Conservation (phyloP, 2,329 filamentous ascomycete genomes). For the Trichophyton equinum region DNA sequence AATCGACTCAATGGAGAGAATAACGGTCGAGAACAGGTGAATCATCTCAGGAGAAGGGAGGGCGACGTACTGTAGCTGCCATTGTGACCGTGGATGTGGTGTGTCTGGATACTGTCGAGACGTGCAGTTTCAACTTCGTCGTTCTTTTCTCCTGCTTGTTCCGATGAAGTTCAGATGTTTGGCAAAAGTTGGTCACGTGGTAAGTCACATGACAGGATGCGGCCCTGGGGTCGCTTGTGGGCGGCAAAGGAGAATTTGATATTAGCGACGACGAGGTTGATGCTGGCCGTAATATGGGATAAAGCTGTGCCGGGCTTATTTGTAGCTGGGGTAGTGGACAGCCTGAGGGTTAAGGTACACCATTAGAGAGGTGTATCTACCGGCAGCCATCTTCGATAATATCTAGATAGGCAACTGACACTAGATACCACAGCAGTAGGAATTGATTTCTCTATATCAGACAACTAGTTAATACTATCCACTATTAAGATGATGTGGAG, state of each 20-base stretch:
- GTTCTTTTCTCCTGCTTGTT: neutral
- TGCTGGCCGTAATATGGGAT: neutral
- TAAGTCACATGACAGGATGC: neutral
- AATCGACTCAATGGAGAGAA: conserved; percentile 12
- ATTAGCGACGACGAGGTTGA: neutral
- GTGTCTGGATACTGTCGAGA: neutral
- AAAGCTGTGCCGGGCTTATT: neutral
- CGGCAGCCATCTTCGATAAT: neutral
- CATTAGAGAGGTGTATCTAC: neutral
- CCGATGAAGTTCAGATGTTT: neutral
- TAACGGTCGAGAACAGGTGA: neutral
- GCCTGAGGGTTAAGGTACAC: neutral
- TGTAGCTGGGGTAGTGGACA: neutral
- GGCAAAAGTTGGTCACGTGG: conserved; percentile 3
- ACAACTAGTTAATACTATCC: no score
- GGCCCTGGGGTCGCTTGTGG: neutral
- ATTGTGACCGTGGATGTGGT: conserved; percentile 1
- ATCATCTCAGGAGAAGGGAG: neutral
- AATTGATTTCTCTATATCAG: no score
- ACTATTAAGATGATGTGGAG: no score
- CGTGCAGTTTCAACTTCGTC: neutral
- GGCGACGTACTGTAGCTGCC: conserved; percentile 1
- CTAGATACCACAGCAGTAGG: no score
- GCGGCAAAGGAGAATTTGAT: neutral
- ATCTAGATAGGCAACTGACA: no score